Evolutionary conservation across 2,329 filamentous ascomycete genomes (phyloP).

Genomic region (Fusarium penzigii): DNA sequence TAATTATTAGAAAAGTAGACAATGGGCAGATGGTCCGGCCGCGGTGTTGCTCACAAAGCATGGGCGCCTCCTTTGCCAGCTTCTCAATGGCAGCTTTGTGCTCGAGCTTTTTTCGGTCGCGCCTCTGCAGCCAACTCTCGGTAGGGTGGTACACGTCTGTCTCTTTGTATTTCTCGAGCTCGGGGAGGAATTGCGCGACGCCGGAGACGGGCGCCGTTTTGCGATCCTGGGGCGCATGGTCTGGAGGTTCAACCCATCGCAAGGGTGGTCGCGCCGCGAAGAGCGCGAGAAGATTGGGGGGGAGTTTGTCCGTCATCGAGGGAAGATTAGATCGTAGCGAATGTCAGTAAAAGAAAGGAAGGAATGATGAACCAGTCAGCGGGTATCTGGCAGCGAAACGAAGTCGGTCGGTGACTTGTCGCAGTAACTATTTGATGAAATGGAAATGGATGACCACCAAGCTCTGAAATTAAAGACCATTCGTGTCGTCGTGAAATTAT

Average conservation of each 20-base stretch:
- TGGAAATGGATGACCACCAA: constrained; percentile 6
- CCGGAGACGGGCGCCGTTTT: constrained; percentile 73
- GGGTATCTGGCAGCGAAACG: neutral
- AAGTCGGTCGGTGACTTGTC: constrained; percentile 6
- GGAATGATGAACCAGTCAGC: neutral
- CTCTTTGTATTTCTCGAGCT: constrained; percentile 75
- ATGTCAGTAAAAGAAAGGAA: constrained; percentile 1
- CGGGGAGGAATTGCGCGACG: constrained; percentile 72
- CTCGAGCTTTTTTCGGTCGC: constrained; percentile 81
- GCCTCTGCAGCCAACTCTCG: constrained; percentile 89
- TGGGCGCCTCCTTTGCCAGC: constrained; percentile 62
- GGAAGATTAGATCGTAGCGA: constrained; percentile 24
- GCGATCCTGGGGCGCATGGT: constrained; percentile 81
- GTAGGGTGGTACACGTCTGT: constrained; percentile 76
- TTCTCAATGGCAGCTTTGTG: constrained; percentile 70
- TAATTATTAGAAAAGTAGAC: constrained; percentile 13
- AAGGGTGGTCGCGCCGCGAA: constrained; percentile 93
- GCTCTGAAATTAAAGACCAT: constrained; percentile 16
- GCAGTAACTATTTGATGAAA: constrained; percentile 10
- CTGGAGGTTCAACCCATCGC: constrained; percentile 81
- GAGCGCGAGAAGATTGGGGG: constrained; percentile 86
- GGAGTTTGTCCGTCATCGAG: constrained; percentile 92
- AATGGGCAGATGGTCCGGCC: neutral
- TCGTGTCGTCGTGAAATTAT: constrained; percentile 31
- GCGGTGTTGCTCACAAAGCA: constrained; percentile 54